Evolutionary conservation across 306 rosid genomes (phyloP).

Genomic region (Rosa lucieae): DNA sequence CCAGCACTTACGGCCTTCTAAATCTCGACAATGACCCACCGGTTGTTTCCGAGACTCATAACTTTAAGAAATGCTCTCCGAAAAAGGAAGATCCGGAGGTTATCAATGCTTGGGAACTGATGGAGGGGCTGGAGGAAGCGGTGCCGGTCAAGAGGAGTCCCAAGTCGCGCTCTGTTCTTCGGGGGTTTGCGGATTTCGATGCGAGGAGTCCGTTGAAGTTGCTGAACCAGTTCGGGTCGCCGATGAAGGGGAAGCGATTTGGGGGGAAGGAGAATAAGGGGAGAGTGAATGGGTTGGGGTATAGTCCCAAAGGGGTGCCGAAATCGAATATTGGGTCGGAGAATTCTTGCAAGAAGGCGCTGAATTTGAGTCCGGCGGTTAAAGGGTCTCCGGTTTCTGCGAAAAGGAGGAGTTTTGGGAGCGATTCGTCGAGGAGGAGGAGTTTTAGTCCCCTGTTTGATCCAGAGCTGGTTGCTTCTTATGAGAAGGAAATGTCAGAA

Average conservation of each 20-base stretch:
- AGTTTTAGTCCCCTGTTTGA: constrained; percentile 75
- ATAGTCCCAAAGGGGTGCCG: constrained; percentile 56
- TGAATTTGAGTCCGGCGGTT: constrained; percentile 39
- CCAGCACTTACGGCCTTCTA: constrained; percentile 79
- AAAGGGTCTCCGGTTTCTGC: constrained; percentile 55
- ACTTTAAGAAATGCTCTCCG: constrained; percentile 27
- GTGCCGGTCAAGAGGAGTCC: constrained; percentile 77
- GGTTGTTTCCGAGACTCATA: constrained; percentile 27
- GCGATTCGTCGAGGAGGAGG: constrained; percentile 37
- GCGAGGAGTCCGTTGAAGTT: constrained; percentile 67
- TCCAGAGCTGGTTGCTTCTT: constrained; percentile 68
- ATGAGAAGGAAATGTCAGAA: constrained; percentile 63
- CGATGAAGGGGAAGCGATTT: constrained; percentile 44
- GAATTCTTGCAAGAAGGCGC: constrained; percentile 34
- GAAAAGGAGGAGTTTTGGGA: constrained; percentile 51
- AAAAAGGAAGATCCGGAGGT: constrained; percentile 52
- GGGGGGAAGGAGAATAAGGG: constrained; percentile 76
- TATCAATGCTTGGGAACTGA: constrained; percentile 92
- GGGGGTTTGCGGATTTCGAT: constrained; percentile 58
- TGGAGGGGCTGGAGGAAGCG: constrained; percentile 93
- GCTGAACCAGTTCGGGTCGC: constrained; percentile 71
- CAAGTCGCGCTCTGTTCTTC: constrained; percentile 54
- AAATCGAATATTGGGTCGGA: constrained; percentile 39
- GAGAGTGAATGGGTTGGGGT: constrained; percentile 50
- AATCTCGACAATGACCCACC: constrained; percentile 46